Evolutionary conservation across 352 stramenopile species (phyloP).

Genomic region (Globisporangium apiculatum): DNA sequence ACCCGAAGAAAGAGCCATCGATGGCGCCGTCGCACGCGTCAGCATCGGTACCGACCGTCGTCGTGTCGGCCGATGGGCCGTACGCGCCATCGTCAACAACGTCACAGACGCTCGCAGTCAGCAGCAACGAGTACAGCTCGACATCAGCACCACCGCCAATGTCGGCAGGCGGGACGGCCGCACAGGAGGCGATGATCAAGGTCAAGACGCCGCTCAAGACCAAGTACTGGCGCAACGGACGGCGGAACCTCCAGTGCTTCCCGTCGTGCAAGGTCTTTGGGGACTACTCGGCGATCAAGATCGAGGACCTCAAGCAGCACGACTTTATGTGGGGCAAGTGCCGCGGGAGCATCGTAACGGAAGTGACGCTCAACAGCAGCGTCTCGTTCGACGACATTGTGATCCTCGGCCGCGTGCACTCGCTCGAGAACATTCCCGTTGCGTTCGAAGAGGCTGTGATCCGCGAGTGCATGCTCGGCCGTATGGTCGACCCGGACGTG

Average conservation of each 20-base stretch:
- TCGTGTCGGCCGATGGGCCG: conserved; percentile 21
- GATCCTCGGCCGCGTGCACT: conserved; percentile 76
- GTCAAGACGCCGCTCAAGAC: conserved; percentile 78
- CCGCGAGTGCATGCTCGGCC: conserved; percentile 76
- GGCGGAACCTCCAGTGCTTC: conserved; percentile 89
- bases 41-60: background rate
- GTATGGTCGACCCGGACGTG: conserved; percentile 63
- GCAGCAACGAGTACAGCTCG: conserved; percentile 7
- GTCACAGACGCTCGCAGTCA: background rate
- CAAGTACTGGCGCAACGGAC: conserved; percentile 89
- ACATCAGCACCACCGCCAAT: too few relatives aligned
- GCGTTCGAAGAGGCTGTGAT: conserved; percentile 82
- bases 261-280: conserved; percentile 86
- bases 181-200: conserved; percentile 82
- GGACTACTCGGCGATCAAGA: conserved; percentile 87
- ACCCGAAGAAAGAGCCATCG: conserved; percentile 34
- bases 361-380: conserved; percentile 81
- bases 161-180: conserved; percentile 7
- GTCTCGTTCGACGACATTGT: conserved; percentile 77
- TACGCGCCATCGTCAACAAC: conserved; percentile 11
- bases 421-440: conserved; percentile 75
- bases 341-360: conserved; percentile 69
- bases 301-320: conserved; percentile 85
- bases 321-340: conserved; percentile 90
- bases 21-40: background rate